Evolutionary conservation across 345 rosid genomes (phyloP).

Genomic region (Sonneratia alba): DNA sequence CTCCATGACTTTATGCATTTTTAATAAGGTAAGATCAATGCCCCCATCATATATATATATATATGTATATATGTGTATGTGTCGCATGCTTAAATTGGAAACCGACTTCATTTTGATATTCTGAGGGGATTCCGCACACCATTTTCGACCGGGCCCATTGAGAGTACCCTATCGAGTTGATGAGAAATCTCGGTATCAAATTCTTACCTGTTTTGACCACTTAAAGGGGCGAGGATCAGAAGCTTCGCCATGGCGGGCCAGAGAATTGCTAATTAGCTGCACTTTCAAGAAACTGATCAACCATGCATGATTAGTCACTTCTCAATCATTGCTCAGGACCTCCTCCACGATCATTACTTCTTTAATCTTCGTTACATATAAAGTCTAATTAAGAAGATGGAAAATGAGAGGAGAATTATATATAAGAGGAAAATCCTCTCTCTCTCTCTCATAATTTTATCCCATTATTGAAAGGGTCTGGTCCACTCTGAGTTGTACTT

Average conservation of each 20-base stretch:
- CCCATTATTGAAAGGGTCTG: slow-evolving; percentile 24
- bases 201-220: too few species aligned
- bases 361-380: background rate
- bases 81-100: background rate
- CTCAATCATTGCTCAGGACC: slow-evolving; percentile 9
- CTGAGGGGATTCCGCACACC: background rate
- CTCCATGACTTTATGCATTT: slow-evolving; percentile 6
- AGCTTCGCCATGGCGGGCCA: background rate
- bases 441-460: slow-evolving; percentile 13
- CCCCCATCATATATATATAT: background rate
- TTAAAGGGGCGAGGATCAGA: background rate
- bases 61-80: too few species aligned
- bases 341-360: background rate
- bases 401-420: background rate
- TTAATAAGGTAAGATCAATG: background rate
- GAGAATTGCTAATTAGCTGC: background rate
- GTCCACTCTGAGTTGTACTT: slow-evolving; percentile 44
- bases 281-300: background rate
- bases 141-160: background rate
- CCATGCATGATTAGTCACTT: slow-evolving; percentile 4
- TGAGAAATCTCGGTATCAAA: background rate
- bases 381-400: slow-evolving; percentile 9
- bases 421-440: too few species aligned
- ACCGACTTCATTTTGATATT: background rate
- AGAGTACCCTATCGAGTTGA: too few species aligned